Conservation (phyloP, 805 yeast species). For the Wickerhamiella kazuoi region DNA sequence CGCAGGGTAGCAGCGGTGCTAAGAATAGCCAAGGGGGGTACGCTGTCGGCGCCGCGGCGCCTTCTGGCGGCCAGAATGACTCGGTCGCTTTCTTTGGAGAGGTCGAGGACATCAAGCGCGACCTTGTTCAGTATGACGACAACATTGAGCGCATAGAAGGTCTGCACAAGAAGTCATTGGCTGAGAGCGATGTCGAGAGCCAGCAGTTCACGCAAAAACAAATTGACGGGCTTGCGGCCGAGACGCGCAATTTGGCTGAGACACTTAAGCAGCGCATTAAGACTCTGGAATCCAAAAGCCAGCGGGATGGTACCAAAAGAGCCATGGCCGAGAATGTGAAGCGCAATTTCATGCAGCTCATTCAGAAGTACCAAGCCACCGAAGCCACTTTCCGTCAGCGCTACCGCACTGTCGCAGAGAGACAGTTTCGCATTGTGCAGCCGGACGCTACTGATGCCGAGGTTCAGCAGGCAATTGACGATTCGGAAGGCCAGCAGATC, state of each 20-base stretch:
- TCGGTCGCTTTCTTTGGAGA: slow-evolving; percentile 51
- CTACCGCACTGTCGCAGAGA: slow-evolving; percentile 72
- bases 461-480: slow-evolving; percentile 70
- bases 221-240: slow-evolving; percentile 58
- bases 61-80: slow-evolving; percentile 19
- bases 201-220: slow-evolving; percentile 54
- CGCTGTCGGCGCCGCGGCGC: neutral
- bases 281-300: slow-evolving; percentile 40
- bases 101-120: slow-evolving; percentile 48
- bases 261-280: slow-evolving; percentile 62
- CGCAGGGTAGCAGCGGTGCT: too few relatives aligned
- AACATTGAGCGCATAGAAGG: slow-evolving; percentile 51
- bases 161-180: slow-evolving; percentile 51
- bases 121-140: slow-evolving; percentile 52
- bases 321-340: slow-evolving; percentile 84
- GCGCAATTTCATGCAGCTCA: slow-evolving; percentile 65
- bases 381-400: slow-evolving; percentile 77
- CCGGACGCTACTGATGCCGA: slow-evolving; percentile 47
- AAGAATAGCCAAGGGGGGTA: neutral
- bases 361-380: slow-evolving; percentile 70
- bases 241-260: slow-evolving; percentile 62
- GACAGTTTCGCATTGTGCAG: slow-evolving; percentile 68
- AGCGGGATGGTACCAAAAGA: slow-evolving; percentile 53
- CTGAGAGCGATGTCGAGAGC: slow-evolving; percentile 55
- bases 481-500: slow-evolving; percentile 68